phyloP scores from a whole-genome alignment of 2,329 filamentous ascomycete species.

The Beauveria rudraprayagi region DNA sequence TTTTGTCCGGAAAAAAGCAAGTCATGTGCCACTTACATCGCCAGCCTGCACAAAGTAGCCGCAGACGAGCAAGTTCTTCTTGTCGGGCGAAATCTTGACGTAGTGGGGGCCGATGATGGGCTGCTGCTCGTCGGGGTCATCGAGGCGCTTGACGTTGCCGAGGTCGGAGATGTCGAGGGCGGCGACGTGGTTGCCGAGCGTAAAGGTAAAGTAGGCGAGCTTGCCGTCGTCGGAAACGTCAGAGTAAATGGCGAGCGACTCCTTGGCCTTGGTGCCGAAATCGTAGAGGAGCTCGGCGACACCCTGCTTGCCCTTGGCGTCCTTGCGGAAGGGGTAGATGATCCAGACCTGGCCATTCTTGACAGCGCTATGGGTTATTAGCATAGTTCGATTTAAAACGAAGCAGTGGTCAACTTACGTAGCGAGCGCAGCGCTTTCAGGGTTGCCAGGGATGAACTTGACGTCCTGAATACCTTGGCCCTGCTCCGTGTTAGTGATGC shows the following conservation, averaged over 20 bases:
- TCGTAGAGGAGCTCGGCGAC: constrained; percentile 50
- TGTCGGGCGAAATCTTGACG: constrained; percentile 55
- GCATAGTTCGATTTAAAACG: background rate
- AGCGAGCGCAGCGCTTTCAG: constrained; percentile 49
- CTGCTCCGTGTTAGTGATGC: constrained; percentile 16
- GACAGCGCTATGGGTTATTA: constrained; percentile 35
- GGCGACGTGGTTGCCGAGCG: constrained; percentile 53
- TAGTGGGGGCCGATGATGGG: constrained; percentile 56
- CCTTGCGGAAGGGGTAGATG: constrained; percentile 53
- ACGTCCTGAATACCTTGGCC: constrained; percentile 55
- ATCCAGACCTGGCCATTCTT: constrained; percentile 54
- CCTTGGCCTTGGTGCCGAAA: constrained; percentile 46
- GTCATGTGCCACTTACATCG: constrained; percentile 25
- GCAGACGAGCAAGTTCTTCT: constrained; percentile 56
- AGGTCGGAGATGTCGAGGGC: constrained; percentile 54
- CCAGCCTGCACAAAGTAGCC: constrained; percentile 59
- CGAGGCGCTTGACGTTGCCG: constrained; percentile 51
- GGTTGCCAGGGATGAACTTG: constrained; percentile 56
- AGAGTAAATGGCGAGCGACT: constrained; percentile 52
- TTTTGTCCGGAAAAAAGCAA: background rate
- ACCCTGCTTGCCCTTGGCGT: constrained; percentile 47
- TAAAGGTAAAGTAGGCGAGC: constrained; percentile 52
- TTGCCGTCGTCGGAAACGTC: constrained; percentile 52
- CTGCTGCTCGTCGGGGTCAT: constrained; percentile 50
- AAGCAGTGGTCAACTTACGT: constrained; percentile 27